Base-by-base conservation (phyloP, 2,329 filamentous ascomycete species). In the Verticillium tricorpus region DNA sequence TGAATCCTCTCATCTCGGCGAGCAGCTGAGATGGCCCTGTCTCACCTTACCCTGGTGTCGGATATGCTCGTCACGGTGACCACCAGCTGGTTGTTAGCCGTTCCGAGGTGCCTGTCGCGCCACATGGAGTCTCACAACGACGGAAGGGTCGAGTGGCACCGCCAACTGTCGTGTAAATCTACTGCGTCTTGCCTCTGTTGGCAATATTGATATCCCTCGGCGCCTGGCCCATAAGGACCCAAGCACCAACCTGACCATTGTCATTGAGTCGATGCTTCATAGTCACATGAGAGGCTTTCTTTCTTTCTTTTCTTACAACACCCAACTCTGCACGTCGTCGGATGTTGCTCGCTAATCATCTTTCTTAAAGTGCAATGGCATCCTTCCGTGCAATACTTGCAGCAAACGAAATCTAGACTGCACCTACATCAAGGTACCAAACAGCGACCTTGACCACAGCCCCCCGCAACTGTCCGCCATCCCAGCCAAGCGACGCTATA, bases 381-480 rank as follows among this genome's bases (percentile, higher is more conserved):
- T 64, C 57, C 61, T 66, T 17, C 67, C 66, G 37, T 69, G 69
- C 63, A 64, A 63, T 37, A 64, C 67, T 15, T 70, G 68, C 62
- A 60, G 63, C 31, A 68, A 67, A 39, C 65, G 67, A 54, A 66
- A 65, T 34, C 59, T 67, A 31, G 57, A 59, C 19, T 70, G 68
- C 61, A 60, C 62, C 11, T 70, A 69, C 55, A 60, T 63, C 9
- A 52, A 63, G 22, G 59, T 40, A 22, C 45, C n/a, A 12, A 58
- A 60, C 22, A 52, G 57, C 45, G 45, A 50, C 35, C 63, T 58
- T 22, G 63, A 65, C 25, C 62, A 64, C 37, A 57, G 52, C 17
- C 32, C 55, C 17, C 59, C 63, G 31, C 62, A 64, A 57, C 57
- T 59, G 50, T 57, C 59, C 54, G 63, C 62, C 22, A 64, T 59